Evolutionary conservation across 441 rosid genomes (phyloP).

Genomic region (Lepidium campestre): DNA sequence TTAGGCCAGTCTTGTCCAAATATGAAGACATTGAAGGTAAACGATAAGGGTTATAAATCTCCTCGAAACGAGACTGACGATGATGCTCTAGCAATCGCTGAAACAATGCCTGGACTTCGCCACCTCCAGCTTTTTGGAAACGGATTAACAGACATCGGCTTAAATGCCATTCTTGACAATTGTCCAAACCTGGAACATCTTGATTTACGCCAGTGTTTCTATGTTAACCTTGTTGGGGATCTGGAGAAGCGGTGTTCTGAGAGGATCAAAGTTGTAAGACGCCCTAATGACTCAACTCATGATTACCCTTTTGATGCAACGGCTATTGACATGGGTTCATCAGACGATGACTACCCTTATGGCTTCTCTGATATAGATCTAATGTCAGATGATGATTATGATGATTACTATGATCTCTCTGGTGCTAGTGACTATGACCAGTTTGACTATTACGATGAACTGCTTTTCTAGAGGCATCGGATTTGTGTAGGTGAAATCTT

Average conservation of each 20-base stretch:
- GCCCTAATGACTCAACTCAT: constrained; percentile 37
- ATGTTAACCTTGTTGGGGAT: constrained; percentile 31
- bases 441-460: not conserved
- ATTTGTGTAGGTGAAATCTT: not conserved
- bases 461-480: not conserved
- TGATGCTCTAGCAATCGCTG: constrained; percentile 53
- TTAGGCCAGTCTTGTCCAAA: constrained; percentile 45
- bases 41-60: constrained; percentile 11
- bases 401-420: constrained; percentile 23
- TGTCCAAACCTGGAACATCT: constrained; percentile 55
- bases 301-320: constrained; percentile 36
- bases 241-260: constrained; percentile 39
- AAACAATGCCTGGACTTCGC: constrained; percentile 42
- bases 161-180: constrained; percentile 48
- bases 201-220: constrained; percentile 58
- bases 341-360: constrained; percentile 30
- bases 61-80: constrained; percentile 32
- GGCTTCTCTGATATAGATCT: constrained; percentile 38
- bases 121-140: constrained; percentile 61
- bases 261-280: constrained; percentile 35
- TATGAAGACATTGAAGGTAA: constrained; percentile 43
- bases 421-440: constrained; percentile 28
- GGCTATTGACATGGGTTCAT: constrained; percentile 23
- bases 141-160: constrained; percentile 42
- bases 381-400: constrained; percentile 31